phyloP scores from a whole-genome alignment of 106 monocot species.

The Platanthera guangdongensis region DNA sequence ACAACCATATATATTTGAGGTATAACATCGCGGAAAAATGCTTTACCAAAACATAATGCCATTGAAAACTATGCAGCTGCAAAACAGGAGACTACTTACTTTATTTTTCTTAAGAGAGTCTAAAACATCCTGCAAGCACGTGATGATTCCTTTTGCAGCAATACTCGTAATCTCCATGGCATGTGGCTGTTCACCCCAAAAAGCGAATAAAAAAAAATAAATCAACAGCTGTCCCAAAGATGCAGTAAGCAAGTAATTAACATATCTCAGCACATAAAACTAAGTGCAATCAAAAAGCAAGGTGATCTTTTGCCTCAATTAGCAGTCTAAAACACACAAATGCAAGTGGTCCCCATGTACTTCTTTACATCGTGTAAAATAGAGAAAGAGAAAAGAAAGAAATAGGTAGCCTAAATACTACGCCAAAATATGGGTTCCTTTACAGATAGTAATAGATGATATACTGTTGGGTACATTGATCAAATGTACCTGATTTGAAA shows the following conservation, averaged over 20 bases:
- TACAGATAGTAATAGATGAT: no score
- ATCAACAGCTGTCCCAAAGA: not conserved
- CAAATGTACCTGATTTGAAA: no score
- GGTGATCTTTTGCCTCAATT: not conserved
- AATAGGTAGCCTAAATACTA: not conserved
- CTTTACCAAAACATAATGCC: not conserved
- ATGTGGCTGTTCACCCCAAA: conserved; percentile 46
- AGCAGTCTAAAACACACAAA: not conserved
- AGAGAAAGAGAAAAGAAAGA: not conserved
- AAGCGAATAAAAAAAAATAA: not conserved
- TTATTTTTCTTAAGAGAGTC: conserved; percentile 61
- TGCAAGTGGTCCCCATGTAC: no score
- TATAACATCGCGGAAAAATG: not conserved
- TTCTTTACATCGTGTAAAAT: no score
- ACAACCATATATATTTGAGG: not conserved
- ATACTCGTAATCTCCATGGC: conserved; percentile 61
- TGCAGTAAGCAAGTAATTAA: not conserved
- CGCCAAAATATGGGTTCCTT: no score
- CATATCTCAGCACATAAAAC: not conserved
- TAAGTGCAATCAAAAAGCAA: not conserved
- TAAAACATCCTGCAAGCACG: conserved; percentile 91
- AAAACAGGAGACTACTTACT: conserved; percentile 22
- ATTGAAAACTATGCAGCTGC: not conserved
- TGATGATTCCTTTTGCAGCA: conserved; percentile 83
- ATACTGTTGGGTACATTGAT: no score